Conservation (phyloP, 768 basidiomycete species). For the Collybiopsis luxurians region DNA sequence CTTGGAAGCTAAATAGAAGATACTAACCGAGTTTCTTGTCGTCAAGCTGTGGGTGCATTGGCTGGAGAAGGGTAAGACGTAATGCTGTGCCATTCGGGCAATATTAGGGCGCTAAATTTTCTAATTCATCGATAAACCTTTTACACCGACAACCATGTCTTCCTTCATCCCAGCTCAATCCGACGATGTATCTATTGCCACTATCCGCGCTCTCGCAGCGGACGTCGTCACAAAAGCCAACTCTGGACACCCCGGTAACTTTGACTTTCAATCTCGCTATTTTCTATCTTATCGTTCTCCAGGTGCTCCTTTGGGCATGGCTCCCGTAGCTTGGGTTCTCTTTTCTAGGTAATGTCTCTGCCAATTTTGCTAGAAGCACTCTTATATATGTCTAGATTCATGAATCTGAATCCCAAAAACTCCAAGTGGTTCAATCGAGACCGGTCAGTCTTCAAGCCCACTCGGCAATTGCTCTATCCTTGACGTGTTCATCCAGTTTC, state of each 20-base stretch:
- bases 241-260: constrained; percentile 86
- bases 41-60: constrained; percentile 76
- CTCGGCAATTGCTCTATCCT: no score
- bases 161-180: constrained; percentile 34
- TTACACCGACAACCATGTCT: constrained; percentile 33
- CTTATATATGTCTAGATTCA: no score
- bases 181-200: constrained; percentile 63
- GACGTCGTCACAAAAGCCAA: constrained; percentile 85
- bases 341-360: constrained; percentile 58
- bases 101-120: not conserved
- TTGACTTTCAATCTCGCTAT: constrained; percentile 2
- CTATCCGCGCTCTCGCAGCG: constrained; percentile 74
- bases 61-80: not conserved
- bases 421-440: constrained; percentile 96
- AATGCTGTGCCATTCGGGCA: no score
- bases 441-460: constrained; percentile 96
- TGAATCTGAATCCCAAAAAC: constrained; percentile 86
- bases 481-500: no score
- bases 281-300: constrained; percentile 14
- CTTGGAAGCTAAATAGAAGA: constrained; percentile 6
- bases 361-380: constrained; percentile 2
- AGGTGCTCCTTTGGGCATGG: constrained; percentile 96
- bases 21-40: constrained; percentile 57
- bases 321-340: constrained; percentile 76
- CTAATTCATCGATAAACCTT: not conserved